Conservation (phyloP, 768 basidiomycete species). For the Serendipita sp. region DNA sequence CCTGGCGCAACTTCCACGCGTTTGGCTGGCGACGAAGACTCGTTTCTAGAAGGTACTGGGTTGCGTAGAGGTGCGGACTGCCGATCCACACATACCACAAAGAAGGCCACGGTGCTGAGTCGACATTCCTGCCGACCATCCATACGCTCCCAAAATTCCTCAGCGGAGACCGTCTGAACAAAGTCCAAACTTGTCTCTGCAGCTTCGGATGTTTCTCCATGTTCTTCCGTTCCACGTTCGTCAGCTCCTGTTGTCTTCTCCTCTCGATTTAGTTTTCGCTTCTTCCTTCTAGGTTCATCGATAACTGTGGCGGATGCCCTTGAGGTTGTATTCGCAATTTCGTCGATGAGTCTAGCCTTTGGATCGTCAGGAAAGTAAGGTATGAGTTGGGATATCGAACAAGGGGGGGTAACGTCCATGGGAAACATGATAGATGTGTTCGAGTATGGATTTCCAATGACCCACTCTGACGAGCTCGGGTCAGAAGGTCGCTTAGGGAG, state of each 20-base stretch:
- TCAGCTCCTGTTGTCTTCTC: neutral
- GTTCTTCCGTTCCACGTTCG: conserved; percentile 2
- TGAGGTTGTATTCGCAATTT: conserved; percentile 61
- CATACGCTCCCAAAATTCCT: conserved; percentile 97
- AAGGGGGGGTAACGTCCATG: conserved; percentile 29
- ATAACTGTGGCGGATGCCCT: conserved; percentile 18
- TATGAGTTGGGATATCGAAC: conserved; percentile 40
- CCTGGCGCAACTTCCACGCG: neutral
- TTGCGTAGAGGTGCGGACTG: neutral
- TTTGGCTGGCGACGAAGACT: neutral
- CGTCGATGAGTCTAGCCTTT: conserved; percentile 84
- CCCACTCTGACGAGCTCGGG: conserved; percentile 30
- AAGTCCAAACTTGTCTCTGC: conserved; percentile 19
- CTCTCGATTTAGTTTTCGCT: neutral
- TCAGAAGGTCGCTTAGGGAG: conserved; percentile 15
- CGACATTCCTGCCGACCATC: conserved; percentile 91
- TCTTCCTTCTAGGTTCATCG: conserved; percentile 1
- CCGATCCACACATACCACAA: conserved; percentile 40
- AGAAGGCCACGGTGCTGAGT: conserved; percentile 80
- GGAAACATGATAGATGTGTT: conserved; percentile 26
- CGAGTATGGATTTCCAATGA: conserved; percentile 64
- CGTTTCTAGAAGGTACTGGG: too few species aligned
- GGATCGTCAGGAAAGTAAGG: conserved; percentile 96
- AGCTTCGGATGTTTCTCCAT: conserved; percentile 10
- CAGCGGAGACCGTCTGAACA: conserved; percentile 40